Base-by-base conservation (phyloP, 108 stramenopile genomes). In the Epithemia pelagica region DNA sequence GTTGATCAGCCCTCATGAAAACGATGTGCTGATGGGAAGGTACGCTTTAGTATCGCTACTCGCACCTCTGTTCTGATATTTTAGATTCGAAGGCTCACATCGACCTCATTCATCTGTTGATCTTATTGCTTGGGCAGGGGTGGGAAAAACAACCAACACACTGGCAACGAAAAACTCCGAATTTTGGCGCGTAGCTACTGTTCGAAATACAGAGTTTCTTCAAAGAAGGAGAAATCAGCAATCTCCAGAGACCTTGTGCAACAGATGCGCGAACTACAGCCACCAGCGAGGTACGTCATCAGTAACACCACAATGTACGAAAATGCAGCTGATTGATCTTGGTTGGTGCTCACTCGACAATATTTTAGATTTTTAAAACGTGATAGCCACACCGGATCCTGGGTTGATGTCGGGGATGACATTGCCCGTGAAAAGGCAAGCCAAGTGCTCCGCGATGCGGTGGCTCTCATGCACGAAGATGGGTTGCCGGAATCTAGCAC, bases 391-490 rank as follows among this genome's bases (percentile, higher is more conserved):
- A 76, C 65, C 20, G 46, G 56, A 30, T 27, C 58, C 23, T 92
- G 85, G 84, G 81, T 68, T 30, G 86, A 82, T 66, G 91, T 86
- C 18, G 74, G 68, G 31, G 82, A 86, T 28, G 67, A 73, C 1
- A 69, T 79, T 32, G 91, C 91, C 0, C 64, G 88, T 18, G 91
- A 92, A 66, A 89, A 89, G 64, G 76, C 86, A 26, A 78, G 78
- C 32, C 91, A 89, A 72, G 84, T 80, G 23, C 61, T 92, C 32
- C 78, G 91, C 32, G 91, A 92, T 81, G 88, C 91, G 8, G 85
- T 86, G 21, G 64, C 78, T 30, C 59, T 46, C 37, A 5, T 46
- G 5, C 37, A 46, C 10, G 37, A 46, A 5, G 37, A 46, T 10
- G 21, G 18, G 21, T 58, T n/a, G 56, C 18, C 18, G 7, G 21